phyloP scores from a whole-genome alignment of 208 protist genomes.

The Leishmania aethiopica region DNA sequence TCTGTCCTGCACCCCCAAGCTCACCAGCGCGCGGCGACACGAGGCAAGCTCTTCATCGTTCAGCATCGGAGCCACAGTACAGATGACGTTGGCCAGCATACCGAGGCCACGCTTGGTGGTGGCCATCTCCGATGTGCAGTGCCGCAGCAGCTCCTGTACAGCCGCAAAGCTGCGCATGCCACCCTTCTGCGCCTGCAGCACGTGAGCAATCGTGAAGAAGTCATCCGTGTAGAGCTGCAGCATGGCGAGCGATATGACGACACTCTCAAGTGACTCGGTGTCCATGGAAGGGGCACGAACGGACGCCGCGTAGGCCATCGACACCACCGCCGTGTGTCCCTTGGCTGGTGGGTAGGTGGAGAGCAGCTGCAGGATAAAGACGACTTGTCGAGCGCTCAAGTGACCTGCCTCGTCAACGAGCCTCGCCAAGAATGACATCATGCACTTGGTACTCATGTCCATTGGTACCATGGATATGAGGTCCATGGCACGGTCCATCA shows the following conservation, averaged over 20 bases:
- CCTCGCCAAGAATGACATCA: slow-evolving; percentile 65
- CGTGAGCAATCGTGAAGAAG: slow-evolving; percentile 58
- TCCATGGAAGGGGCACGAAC: slow-evolving; percentile 68
- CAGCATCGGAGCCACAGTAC: slow-evolving; percentile 47
- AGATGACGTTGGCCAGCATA: slow-evolving; percentile 49
- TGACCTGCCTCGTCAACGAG: slow-evolving; percentile 62
- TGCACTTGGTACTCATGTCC: slow-evolving; percentile 44
- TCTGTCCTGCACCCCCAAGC: slow-evolving; percentile 14
- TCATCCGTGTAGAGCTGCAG: slow-evolving; percentile 83
- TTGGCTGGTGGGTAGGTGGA: slow-evolving; percentile 80
- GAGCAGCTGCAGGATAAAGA: slow-evolving; percentile 63
- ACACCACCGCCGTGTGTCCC: slow-evolving; percentile 65
- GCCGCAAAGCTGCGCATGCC: slow-evolving; percentile 63
- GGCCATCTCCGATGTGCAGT: slow-evolving; percentile 43
- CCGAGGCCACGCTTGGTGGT: slow-evolving; percentile 36
- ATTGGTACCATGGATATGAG: slow-evolving; percentile 68
- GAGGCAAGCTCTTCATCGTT: slow-evolving; percentile 64
- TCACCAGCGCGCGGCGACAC: slow-evolving; percentile 41
- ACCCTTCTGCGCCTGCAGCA: slow-evolving; percentile 57
- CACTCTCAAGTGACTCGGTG: slow-evolving; percentile 46
- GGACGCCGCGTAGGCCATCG: slow-evolving; percentile 64
- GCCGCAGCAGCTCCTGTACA: slow-evolving; percentile 42
- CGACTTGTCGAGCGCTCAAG: slow-evolving; percentile 61
- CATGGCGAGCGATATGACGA: slow-evolving; percentile 61
- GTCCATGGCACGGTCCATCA: slow-evolving; percentile 64